Evolutionary conservation across 352 stramenopile species (phyloP).

Genomic region (Halophytophthora polymorphica): DNA sequence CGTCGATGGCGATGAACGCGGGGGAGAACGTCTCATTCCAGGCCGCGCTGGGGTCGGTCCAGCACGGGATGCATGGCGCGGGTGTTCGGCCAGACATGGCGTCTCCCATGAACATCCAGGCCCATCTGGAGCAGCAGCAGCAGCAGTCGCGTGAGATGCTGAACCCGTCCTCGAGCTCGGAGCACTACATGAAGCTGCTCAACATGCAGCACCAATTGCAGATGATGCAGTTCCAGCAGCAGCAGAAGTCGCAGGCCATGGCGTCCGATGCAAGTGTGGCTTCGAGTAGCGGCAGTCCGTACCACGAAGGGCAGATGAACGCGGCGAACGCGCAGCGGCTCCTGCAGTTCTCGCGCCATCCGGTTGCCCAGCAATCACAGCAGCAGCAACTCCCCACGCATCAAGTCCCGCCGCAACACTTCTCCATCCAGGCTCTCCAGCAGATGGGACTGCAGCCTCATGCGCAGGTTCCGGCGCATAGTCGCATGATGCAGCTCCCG

Average conservation of each 20-base stretch:
- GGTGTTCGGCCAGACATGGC: constrained; percentile 36
- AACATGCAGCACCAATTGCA: constrained; percentile 88
- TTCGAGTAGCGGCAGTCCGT: constrained; percentile 33
- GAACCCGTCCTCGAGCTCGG: constrained; percentile 44
- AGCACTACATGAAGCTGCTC: constrained; percentile 80
- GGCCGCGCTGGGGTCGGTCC: constrained; percentile 28
- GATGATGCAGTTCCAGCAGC: constrained; percentile 83
- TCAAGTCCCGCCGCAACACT: constrained; percentile 29
- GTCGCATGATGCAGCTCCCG: constrained; percentile 60
- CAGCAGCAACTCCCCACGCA: constrained; percentile 32
- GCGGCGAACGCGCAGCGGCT: constrained; percentile 35
- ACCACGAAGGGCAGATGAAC: constrained; percentile 51
- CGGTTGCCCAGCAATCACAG: constrained; percentile 10
- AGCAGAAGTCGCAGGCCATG: constrained; percentile 46
- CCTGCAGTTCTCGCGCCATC: constrained; percentile 37
- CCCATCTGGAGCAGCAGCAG: too few relatives aligned
- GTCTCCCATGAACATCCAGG: constrained; percentile 3
- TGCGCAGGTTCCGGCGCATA: constrained; percentile 37
- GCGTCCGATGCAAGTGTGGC: constrained; percentile 20
- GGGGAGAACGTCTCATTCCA: constrained; percentile 34
- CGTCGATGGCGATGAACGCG: constrained; percentile 18
- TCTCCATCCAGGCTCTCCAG: constrained; percentile 64
- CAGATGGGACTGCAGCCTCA: constrained; percentile 40
- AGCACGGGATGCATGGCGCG: constrained; percentile 26
- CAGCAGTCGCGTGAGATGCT: constrained; percentile 40